Percentiles rank a stretch among this genome's conserved stretches.
Evolutionary conservation across 495 filamentous ascomycete genomes (phyloP).

Genomic region (Xylaria grammica): DNA sequence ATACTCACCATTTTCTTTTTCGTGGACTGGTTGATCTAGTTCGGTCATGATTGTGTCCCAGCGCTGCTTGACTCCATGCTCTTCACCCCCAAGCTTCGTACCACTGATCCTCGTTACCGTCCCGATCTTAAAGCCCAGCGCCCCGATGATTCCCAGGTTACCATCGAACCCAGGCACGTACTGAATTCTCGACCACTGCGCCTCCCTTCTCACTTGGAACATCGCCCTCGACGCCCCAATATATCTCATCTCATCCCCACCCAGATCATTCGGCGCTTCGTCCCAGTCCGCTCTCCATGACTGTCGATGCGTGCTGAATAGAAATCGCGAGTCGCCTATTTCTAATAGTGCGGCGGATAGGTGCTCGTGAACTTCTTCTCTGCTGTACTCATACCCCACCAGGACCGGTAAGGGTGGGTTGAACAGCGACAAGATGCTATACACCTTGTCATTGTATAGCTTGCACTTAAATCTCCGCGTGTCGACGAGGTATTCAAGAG

Average conservation of each 20-base stretch:
- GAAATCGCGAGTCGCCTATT: not conserved
- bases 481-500: constrained; percentile 1
- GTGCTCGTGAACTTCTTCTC: not conserved
- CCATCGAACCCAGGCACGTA: not conserved
- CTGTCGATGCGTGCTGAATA: not conserved
- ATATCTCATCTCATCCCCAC: not conserved
- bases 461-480: constrained; percentile 7
- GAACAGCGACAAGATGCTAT: constrained; percentile 7
- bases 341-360: constrained; percentile 1
- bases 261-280: not conserved
- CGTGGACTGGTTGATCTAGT: not conserved
- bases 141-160: not conserved
- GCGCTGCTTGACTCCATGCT: not conserved
- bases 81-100: not conserved
- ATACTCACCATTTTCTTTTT: constrained; percentile 10
- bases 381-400: constrained; percentile 1
- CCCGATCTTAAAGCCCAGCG: constrained; percentile 3
- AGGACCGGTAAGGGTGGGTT: not conserved
- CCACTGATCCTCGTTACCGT: not conserved
- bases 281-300: constrained; percentile 4
- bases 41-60: constrained; percentile 5
- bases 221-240: constrained; percentile 1
- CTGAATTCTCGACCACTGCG: not conserved
- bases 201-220: not conserved
- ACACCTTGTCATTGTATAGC: not conserved